phyloP scores from a whole-genome alignment of 1,139 yeast species.

The Suhomyces taliae region DNA sequence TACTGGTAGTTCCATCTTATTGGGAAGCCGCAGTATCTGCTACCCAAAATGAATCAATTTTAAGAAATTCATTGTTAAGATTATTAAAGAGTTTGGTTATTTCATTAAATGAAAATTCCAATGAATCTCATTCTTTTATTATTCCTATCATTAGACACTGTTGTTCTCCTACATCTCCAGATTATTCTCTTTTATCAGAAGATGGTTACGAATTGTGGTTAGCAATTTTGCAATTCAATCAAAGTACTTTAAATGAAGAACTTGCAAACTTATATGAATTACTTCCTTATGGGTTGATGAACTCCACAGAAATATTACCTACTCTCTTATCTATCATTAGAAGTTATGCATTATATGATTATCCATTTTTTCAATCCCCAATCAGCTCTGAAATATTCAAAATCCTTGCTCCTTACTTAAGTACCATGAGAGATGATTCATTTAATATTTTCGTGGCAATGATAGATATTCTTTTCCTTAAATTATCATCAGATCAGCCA shows the following conservation, averaged over 20 bases:
- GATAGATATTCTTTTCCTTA: slow-evolving; percentile 55
- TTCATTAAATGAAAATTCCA: slow-evolving; percentile 64
- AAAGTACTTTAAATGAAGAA: slow-evolving; percentile 28
- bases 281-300: slow-evolving; percentile 50
- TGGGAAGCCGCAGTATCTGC: slow-evolving; percentile 61
- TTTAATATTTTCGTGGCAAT: slow-evolving; percentile 56
- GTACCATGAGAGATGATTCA: slow-evolving; percentile 70
- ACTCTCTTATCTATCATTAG: slow-evolving; percentile 65
- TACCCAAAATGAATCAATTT: slow-evolving; percentile 58
- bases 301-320: slow-evolving; percentile 78
- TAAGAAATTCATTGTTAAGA: slow-evolving; percentile 71
- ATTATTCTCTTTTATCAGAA: slow-evolving; percentile 67
- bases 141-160: slow-evolving; percentile 70
- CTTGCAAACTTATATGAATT: slow-evolving; percentile 49
- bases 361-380: slow-evolving; percentile 40
- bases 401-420: slow-evolving; percentile 55
- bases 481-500: slow-evolving; percentile 23
- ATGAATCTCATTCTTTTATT: slow-evolving; percentile 59
- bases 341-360: slow-evolving; percentile 65
- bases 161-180: slow-evolving; percentile 56
- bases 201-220: slow-evolving; percentile 91
- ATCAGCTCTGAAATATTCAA: slow-evolving; percentile 40
- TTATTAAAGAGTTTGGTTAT: slow-evolving; percentile 62
- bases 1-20: slow-evolving; percentile 63
- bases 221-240: slow-evolving; percentile 60